Base-by-base conservation (phyloP, 176 grass and related monocot species). In the Triticum urartu region DNA sequence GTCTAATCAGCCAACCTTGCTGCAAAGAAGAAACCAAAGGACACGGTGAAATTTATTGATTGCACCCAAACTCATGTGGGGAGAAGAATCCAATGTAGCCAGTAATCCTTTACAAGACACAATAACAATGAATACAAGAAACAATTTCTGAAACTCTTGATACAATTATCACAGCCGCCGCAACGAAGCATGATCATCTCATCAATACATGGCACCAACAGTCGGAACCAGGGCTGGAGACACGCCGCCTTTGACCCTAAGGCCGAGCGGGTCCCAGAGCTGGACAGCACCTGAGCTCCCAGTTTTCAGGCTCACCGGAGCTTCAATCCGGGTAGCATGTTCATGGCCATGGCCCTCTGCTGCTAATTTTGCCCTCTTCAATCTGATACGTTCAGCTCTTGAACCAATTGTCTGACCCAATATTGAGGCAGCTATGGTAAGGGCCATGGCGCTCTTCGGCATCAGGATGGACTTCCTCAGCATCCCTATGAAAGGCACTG, bases 401-500 rank as follows among this genome's bases (percentile, higher is more conserved):
- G 94, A 94, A 12, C 94, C 94, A 38, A 97, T 89, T 43, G 88
- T 94, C 72, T 97, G 92, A 38, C 95, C 95, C 78, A 97, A 63
- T 79, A 94, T 88, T 2, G 92, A 94, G 50, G 94, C 92, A 17
- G 88, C 94, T 83, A 94, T 89, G 11, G 92, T 97, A 80, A 94
- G 91, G 68, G 84, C 88, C 95, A 97, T 94, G 42, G 92, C 92
- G 34, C 84, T 25, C 90, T 94, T 97, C 0, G 95, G 92, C 92
- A 97, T 94, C 58, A 94, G 74, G 75, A 97, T 91, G n/a, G 90
- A 97, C 54, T 97, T 97, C 84, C 95, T 94, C 24, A 97, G 90
- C 86, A 97, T 97, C 35, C 83, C 92, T 76, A 97, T 91, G 79
- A 97, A 97, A 35, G 94, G 95, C 30, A 97, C 92, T 2, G 95